Percentiles rank a stretch among this genome's conserved stretches.
These are phyloP conservation scores for Guyanaporus albipodus DNA, from an alignment of 768 basidiomycete species.

Conservation along the genomic window DNA sequence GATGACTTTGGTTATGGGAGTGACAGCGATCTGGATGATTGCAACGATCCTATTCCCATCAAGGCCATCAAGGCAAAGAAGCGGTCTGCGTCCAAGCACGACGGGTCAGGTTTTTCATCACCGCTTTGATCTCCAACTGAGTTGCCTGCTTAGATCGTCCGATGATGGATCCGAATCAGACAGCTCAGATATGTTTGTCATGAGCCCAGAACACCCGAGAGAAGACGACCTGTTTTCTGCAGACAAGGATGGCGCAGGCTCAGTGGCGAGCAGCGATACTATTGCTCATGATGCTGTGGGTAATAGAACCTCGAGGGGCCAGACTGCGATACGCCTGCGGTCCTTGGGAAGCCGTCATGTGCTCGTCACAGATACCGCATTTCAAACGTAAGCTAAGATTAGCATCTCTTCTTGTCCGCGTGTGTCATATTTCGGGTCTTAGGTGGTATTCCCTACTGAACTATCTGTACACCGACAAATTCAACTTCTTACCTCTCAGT, in stretches of 20 bases:
- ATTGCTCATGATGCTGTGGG: not conserved
- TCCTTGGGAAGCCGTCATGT: constrained; percentile 23
- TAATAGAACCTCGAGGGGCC: not conserved
- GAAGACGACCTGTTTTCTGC: not conserved
- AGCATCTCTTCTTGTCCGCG: not conserved
- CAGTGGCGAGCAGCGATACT: constrained; percentile 9
- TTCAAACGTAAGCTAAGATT: constrained; percentile 19
- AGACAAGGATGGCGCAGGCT: not conserved
- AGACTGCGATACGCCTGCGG: constrained; percentile 6
- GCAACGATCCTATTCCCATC: constrained; percentile 13
- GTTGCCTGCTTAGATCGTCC: not conserved
- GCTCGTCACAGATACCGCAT: constrained; percentile 26
- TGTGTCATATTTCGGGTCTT: not conserved
- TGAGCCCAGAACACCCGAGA: constrained; percentile 12
- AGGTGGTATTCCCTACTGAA: constrained; percentile 40
- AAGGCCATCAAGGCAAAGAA: not conserved
- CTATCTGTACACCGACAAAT: constrained; percentile 36
- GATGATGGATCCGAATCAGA: constrained; percentile 15
- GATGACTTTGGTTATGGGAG: constrained; percentile 30
- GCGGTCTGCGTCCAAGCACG: constrained; percentile 1
- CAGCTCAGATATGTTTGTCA: constrained; percentile 16
- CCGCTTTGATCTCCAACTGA: not conserved
- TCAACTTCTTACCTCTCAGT: constrained; percentile 31
- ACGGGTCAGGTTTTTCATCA: constrained; percentile 1
- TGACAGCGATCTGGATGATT: constrained; percentile 34